These are phyloP conservation scores for Camellia sinensis DNA, from an alignment of 148 eudicot genomes.

Conservation along the genomic window DNA sequence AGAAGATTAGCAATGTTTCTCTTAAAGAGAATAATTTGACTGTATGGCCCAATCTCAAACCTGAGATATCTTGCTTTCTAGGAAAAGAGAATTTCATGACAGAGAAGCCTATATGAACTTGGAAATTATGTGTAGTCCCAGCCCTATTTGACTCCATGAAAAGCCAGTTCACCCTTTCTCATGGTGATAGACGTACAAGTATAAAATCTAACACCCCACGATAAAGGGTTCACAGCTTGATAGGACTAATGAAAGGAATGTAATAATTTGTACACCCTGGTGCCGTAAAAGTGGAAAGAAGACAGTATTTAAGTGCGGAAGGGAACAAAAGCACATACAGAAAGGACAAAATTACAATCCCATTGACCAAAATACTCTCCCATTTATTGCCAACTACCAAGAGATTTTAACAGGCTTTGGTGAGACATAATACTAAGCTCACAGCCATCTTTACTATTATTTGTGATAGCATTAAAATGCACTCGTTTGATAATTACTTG, in stretches of 20 bases:
- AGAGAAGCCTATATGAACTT: neutral
- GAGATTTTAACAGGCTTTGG: neutral
- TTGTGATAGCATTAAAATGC: neutral
- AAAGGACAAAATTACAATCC: neutral
- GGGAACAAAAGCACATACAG: neutral
- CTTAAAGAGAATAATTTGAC: conserved; percentile 1
- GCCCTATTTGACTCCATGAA: neutral
- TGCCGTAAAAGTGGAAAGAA: neutral
- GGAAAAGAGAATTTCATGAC: neutral
- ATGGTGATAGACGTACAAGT: neutral
- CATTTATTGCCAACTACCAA: neutral
- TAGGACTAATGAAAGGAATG: neutral
- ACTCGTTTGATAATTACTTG: conserved; percentile 1
- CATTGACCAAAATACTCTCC: neutral
- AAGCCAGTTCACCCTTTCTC: too few species aligned
- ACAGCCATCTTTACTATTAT: neutral
- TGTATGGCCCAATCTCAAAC: neutral
- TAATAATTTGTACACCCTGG: neutral
- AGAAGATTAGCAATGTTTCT: neutral
- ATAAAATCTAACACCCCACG: neutral
- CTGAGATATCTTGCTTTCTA: conserved; percentile 1
- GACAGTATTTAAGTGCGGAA: neutral
- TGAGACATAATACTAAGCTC: neutral
- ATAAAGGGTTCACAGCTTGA: neutral
- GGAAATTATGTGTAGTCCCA: conserved; percentile 3